These are phyloP conservation scores for Cicer arietinum DNA, from an alignment of 306 rosid genomes.

Conservation along the genomic window DNA sequence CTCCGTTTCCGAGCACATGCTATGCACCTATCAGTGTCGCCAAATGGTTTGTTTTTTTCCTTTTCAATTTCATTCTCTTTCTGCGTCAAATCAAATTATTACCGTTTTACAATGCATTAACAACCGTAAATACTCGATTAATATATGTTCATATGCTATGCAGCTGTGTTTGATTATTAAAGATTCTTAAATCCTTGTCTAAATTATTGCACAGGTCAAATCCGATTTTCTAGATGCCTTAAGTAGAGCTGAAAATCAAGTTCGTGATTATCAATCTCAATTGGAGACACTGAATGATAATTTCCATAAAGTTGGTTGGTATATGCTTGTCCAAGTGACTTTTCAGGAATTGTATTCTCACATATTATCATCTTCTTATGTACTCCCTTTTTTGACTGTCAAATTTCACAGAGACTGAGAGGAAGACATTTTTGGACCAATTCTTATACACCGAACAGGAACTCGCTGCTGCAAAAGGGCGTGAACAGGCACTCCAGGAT, in stretches of 20 bases:
- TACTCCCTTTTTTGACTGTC: constrained; percentile 18
- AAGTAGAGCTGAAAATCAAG: constrained; percentile 78
- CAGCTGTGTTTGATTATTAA: neutral
- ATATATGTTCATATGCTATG: neutral
- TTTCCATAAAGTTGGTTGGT: constrained; percentile 72
- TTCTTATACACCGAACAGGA: constrained; percentile 71
- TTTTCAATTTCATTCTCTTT: constrained; percentile 3
- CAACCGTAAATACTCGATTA: neutral
- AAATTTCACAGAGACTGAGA: constrained; percentile 65
- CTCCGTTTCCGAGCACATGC: constrained; percentile 44
- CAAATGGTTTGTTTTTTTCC: constrained; percentile 76
- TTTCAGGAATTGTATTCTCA: neutral
- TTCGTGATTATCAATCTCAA: constrained; percentile 66
- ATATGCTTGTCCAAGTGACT: constrained; percentile 17
- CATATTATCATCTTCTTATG: neutral
- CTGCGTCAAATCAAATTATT: neutral
- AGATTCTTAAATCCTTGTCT: neutral
- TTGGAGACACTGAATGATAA: constrained; percentile 57
- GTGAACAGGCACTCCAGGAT: constrained; percentile 75
- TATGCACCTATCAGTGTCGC: constrained; percentile 94
- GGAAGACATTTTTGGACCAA: constrained; percentile 72
- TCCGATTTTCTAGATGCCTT: constrained; percentile 85
- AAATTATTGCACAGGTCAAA: constrained; percentile 63
- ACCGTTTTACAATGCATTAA: neutral
- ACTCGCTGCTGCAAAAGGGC: constrained; percentile 89